These are phyloP conservation scores for Anacardium occidentale DNA, from an alignment of 345 rosid species.

Conservation along the genomic window DNA sequence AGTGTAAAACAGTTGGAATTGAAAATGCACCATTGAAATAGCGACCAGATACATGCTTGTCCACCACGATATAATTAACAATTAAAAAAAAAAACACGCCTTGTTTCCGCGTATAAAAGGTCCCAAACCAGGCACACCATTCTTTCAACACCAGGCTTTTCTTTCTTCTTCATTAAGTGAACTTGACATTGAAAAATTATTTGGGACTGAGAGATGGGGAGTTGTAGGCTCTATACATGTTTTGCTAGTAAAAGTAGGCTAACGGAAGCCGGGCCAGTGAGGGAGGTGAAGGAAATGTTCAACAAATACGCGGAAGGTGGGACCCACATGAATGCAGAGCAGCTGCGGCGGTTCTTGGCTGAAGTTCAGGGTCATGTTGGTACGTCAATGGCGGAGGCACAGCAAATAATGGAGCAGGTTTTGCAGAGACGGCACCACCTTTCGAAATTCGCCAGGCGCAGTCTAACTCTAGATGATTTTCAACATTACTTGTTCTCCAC, in stretches of 20 bases:
- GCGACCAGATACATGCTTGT: too few species aligned
- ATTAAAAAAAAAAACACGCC: too few species aligned
- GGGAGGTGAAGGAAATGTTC: conserved; percentile 59
- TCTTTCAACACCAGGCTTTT: too few species aligned
- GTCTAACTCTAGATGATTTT: conserved; percentile 69
- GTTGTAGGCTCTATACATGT: conserved; percentile 54
- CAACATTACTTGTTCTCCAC: conserved; percentile 54
- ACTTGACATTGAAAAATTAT: too few species aligned
- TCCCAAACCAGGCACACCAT: too few species aligned
- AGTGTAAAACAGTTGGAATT: too few species aligned
- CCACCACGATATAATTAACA: too few species aligned
- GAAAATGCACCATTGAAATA: background rate
- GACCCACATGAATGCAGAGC: conserved; percentile 57
- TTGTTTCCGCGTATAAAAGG: too few species aligned
- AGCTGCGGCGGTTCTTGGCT: conserved; percentile 51
- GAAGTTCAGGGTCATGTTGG: conserved; percentile 46
- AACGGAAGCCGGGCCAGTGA: conserved; percentile 62
- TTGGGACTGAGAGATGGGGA: conserved; percentile 40
- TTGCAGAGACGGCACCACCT: conserved; percentile 59
- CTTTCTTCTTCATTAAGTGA: too few species aligned
- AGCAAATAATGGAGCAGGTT: conserved; percentile 53
- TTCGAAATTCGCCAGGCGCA: conserved; percentile 54
- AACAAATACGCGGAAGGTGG: conserved; percentile 51
- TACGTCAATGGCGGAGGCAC: conserved; percentile 43
- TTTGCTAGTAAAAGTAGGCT: conserved; percentile 60